Evolutionary conservation across 2,329 filamentous ascomycete species (phyloP), one percentile per base, ranked within the genome.

Genomic region (Trichocomaceae sp.): DNA sequence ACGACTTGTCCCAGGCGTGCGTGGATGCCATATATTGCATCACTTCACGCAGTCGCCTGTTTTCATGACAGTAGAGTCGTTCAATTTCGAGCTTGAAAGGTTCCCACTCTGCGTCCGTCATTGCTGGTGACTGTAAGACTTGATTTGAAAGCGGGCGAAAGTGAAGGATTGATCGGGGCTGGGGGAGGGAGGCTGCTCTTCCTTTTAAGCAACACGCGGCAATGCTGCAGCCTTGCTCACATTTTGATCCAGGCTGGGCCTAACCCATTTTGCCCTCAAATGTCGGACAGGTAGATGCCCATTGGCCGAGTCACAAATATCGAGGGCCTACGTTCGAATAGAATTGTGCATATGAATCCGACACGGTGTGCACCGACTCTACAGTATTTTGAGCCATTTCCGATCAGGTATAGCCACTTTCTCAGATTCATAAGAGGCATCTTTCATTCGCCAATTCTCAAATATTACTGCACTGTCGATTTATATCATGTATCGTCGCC

Each of bases 21-120:
- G 50, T 58, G 17, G 58, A 52, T 48, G 10, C 41, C 58, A 61
- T 62, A 37, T 52, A 50, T 1, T 56, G 37, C 58, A 56, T 58
- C 3, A 62, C 59, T 7, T 58, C 5, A 9, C 15, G 1, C 15
- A 58, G 47, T 6, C 31, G 48, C 19, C 51, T 47, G 23, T 58
- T 51, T 37, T 61, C 54, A 35, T 50, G 37, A 15, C 59, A 55
- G 22, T 62, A 62, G 10, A 62, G 52, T 22, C 56, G 55, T 50
- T 61, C 54, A 31, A 62, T 58, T 33, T 61, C 58, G 19, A 35
- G 17, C 50, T 56, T 60, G 47, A 59, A 50, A 20, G 46, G 26
- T 46, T 60, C 55, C 56, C 58, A 62, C 26, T 56, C 58, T 15
- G 54, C 56, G 37, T 53, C 50, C 22, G 37, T 31, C 50, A 53